These are phyloP conservation scores for Ustilaginoidea virens DNA, from an alignment of 2,329 filamentous ascomycete species.

Conservation along the genomic window DNA sequence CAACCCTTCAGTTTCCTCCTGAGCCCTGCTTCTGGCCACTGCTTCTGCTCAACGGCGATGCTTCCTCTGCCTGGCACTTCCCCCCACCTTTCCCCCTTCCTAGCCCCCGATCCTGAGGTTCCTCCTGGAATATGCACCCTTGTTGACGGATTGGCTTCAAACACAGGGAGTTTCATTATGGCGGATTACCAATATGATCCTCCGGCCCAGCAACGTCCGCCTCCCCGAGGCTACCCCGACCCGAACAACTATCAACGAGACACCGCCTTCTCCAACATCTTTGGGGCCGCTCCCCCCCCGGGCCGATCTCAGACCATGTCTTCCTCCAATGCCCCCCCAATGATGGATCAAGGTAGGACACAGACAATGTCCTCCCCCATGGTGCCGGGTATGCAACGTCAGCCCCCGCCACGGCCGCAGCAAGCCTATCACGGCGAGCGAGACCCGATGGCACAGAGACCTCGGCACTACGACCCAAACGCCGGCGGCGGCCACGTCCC, in stretches of 20 bases:
- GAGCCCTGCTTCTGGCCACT: too few relatives aligned
- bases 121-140: too few relatives aligned
- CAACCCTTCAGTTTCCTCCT: conserved; percentile 1
- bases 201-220: conserved; percentile 24
- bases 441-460: conserved; percentile 12
- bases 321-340: conserved; percentile 41
- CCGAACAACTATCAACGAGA: conserved; percentile 58
- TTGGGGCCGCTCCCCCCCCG: conserved; percentile 70
- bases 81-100: neutral
- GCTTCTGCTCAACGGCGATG: too few relatives aligned
- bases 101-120: neutral
- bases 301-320: conserved; percentile 91
- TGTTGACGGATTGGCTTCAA: too few relatives aligned
- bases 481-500: conserved; percentile 37
- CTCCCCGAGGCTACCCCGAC: conserved; percentile 32
- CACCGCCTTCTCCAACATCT: conserved; percentile 92
- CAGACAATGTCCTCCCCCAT: conserved; percentile 59
- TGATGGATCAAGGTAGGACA: conserved; percentile 48
- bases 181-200: conserved; percentile 42
- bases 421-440: conserved; percentile 20
- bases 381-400: conserved; percentile 40
- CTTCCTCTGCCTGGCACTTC: neutral
- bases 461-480: conserved; percentile 19
- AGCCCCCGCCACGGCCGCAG: conserved; percentile 43
- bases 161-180: conserved; percentile 23